Evolutionary conservation across 805 yeast genomes (phyloP).

Genomic region (Saturnispora kantuleensis): DNA sequence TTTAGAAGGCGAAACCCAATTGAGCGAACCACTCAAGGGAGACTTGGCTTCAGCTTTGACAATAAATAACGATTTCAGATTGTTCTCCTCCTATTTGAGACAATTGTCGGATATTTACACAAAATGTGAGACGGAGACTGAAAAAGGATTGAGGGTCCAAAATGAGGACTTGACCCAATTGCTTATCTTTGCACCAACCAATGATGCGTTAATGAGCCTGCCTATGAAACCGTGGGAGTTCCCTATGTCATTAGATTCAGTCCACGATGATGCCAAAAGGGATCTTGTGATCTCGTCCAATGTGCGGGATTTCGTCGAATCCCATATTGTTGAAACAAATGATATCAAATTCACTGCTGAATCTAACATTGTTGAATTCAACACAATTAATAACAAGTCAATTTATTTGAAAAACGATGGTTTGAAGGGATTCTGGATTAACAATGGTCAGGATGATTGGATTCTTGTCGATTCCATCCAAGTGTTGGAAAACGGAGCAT

Average conservation of each 20-base stretch:
- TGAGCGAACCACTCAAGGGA: slow-evolving; percentile 19
- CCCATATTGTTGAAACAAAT: slow-evolving; percentile 43
- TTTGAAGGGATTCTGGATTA: slow-evolving; percentile 6
- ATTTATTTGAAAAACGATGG: slow-evolving; percentile 27
- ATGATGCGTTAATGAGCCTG: slow-evolving; percentile 45
- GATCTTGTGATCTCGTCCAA: slow-evolving; percentile 44
- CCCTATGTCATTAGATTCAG: slow-evolving; percentile 38
- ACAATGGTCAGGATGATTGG: slow-evolving; percentile 27
- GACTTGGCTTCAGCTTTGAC: slow-evolving; percentile 31
- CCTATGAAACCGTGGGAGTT: slow-evolving; percentile 73
- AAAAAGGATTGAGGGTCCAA: neutral
- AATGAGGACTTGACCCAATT: slow-evolving; percentile 18
- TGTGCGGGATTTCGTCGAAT: slow-evolving; percentile 45
- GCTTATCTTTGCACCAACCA: slow-evolving; percentile 64
- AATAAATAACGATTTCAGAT: slow-evolving; percentile 36
- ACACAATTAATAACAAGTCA: slow-evolving; percentile 27
- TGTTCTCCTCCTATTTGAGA: slow-evolving; percentile 64
- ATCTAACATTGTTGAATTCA: slow-evolving; percentile 20
- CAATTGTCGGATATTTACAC: slow-evolving; percentile 42
- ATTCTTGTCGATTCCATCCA: slow-evolving; percentile 29
- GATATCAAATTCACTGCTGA: slow-evolving; percentile 7
- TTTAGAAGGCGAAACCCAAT: slow-evolving; percentile 1
- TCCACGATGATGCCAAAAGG: slow-evolving; percentile 26
- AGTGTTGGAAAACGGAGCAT: slow-evolving; percentile 36
- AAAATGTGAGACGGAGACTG: slow-evolving; percentile 34